These are phyloP conservation scores for Yarrowia sp. DNA, from an alignment of 805 yeast genomes.

Conservation along the genomic window DNA sequence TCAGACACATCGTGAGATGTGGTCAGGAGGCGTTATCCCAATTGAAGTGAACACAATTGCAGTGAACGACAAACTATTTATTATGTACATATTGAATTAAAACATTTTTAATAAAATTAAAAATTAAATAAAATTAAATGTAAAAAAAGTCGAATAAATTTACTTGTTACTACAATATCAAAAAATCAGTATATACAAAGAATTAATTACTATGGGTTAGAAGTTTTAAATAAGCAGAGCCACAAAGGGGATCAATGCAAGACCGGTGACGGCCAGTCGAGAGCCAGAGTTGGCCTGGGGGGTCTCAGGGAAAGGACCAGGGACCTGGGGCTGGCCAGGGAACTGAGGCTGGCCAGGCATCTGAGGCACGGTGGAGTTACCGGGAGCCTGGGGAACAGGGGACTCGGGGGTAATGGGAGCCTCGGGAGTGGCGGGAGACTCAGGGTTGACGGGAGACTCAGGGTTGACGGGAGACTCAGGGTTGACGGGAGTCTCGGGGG, in stretches of 20 bases:
- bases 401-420: not conserved
- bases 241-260: constrained; percentile 17
- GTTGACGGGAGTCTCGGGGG: constrained; percentile 13
- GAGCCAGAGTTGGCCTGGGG: constrained; percentile 28
- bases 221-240: constrained; percentile 18
- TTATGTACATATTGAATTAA: not conserved
- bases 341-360: too few species aligned
- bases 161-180: too few species aligned
- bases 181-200: not conserved
- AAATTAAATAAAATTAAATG: too few species aligned
- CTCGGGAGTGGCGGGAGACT: not conserved
- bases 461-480: not conserved
- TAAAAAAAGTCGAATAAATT: too few species aligned
- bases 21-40: constrained; percentile 33
- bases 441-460: not conserved
- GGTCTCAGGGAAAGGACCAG: constrained; percentile 3
- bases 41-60: not conserved
- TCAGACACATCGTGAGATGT: constrained; percentile 34
- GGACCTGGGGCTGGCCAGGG: not conserved
- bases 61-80: not conserved
- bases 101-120: too few species aligned
- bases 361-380: too few species aligned
- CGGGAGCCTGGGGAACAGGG: not conserved
- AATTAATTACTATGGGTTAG: constrained; percentile 16
- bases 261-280: constrained; percentile 13